These are phyloP conservation scores for Ormosia emarginata DNA, from an alignment of 306 rosid genomes.

Conservation along the genomic window DNA sequence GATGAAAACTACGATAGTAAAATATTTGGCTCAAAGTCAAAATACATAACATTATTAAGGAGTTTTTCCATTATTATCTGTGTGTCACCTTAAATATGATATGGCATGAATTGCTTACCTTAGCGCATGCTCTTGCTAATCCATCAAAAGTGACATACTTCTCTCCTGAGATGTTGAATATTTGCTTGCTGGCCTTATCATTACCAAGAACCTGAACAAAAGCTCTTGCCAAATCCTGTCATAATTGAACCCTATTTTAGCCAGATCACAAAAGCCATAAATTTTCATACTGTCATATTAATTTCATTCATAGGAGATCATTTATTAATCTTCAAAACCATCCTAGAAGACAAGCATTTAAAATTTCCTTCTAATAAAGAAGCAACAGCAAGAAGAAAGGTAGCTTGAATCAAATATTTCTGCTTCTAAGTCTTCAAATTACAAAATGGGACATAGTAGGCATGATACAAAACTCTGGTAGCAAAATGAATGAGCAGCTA, in stretches of 20 bases:
- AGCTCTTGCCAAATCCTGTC: constrained; percentile 84
- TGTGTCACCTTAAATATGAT: not conserved
- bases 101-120: constrained; percentile 40
- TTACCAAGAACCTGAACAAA: constrained; percentile 83
- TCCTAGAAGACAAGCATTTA: not conserved
- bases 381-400: not conserved
- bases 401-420: not conserved
- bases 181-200: constrained; percentile 82
- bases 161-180: constrained; percentile 92
- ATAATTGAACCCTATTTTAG: constrained; percentile 19
- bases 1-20: not conserved
- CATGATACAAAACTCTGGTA: not conserved
- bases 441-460: not conserved
- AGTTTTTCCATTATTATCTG: not conserved
- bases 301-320: not conserved
- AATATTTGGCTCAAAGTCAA: not conserved
- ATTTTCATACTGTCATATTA: not conserved
- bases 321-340: not conserved
- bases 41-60: not conserved
- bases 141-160: constrained; percentile 93
- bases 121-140: constrained; percentile 93
- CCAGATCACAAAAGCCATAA: not conserved
- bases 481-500: not conserved
- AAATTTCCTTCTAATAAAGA: not conserved
- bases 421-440: not conserved